Evolutionary conservation across 139 green algal species (phyloP).

Genomic region (Chara braunii): DNA sequence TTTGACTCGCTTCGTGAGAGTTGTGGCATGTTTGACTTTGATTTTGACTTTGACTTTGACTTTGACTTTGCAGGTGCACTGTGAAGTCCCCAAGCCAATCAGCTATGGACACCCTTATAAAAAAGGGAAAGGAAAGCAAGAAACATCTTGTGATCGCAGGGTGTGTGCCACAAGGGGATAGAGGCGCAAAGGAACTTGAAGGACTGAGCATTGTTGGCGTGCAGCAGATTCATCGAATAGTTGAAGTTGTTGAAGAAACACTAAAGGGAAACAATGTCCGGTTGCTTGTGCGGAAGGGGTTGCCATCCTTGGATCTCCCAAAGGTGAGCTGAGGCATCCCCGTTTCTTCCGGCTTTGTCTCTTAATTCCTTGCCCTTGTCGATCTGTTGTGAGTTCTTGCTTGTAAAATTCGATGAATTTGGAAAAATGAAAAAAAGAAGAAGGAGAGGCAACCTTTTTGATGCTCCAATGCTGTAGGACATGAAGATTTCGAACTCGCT

Average conservation of each 20-base stretch:
- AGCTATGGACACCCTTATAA: constrained; percentile 63
- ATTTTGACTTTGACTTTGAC: no score
- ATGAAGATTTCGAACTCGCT: no score
- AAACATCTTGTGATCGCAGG: constrained; percentile 75
- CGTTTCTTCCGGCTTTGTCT: no score
- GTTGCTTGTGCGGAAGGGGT: constrained; percentile 68
- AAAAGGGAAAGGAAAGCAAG: background rate
- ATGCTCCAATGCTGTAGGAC: no score
- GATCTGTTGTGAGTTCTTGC: no score
- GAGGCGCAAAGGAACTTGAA: constrained; percentile 58
- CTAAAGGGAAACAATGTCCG: constrained; percentile 71
- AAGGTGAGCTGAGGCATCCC: constrained; percentile 69
- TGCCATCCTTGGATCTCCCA: constrained; percentile 80
- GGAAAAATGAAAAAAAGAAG: no score
- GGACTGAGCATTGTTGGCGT: constrained; percentile 70
- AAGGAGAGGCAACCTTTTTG: no score
- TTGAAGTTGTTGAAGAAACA: constrained; percentile 84
- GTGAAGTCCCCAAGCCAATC: constrained; percentile 76
- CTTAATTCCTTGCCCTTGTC: no score
- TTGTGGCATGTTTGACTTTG: no score
- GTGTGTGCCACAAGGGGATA: constrained; percentile 83
- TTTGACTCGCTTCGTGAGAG: no score
- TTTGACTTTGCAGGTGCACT: constrained; percentile 59
- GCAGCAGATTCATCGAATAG: constrained; percentile 77
- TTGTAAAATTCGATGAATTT: no score